Conservation (phyloP, 805 yeast species). For the Ogataea chonburiensis region DNA sequence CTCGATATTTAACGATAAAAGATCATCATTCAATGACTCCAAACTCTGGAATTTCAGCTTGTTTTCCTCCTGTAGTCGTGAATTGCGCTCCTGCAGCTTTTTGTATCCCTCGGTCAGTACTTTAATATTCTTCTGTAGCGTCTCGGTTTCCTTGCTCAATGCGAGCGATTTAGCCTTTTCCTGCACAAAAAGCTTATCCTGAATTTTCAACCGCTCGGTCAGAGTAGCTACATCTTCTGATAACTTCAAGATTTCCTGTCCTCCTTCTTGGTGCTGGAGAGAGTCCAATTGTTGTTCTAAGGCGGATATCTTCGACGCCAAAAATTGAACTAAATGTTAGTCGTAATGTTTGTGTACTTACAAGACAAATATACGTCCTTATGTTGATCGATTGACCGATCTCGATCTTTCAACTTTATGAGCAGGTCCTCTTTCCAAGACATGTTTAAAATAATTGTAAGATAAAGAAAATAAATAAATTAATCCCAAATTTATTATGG, state of each 20-base stretch:
- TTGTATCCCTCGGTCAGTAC: constrained; percentile 27
- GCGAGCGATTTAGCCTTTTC: constrained; percentile 11
- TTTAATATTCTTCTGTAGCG: constrained; percentile 19
- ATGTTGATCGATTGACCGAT: constrained; percentile 12
- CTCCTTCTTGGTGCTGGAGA: constrained; percentile 19
- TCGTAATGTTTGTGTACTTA: constrained; percentile 14
- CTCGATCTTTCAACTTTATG: constrained; percentile 20
- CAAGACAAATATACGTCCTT: constrained; percentile 22
- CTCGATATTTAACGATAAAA: constrained; percentile 49
- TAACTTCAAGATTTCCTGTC: constrained; percentile 15
- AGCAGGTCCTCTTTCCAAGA: constrained; percentile 26
- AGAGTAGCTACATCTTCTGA: constrained; percentile 10
- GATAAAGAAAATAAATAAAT: constrained; percentile 1
- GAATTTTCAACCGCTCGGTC: constrained; percentile 9
- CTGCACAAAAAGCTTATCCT: constrained; percentile 6
- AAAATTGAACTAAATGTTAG: constrained; percentile 20
- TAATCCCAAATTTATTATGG: constrained; percentile 5
- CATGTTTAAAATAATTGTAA: constrained; percentile 1
- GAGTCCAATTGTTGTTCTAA: constrained; percentile 18
- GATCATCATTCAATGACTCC: constrained; percentile 50
- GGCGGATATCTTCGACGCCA: constrained; percentile 10
- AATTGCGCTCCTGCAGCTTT: constrained; percentile 21
- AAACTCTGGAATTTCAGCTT: constrained; percentile 43
- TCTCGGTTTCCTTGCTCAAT: constrained; percentile 11
- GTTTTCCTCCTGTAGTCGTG: constrained; percentile 32